Evolutionary conservation across 345 rosid species (phyloP).

Genomic region (Ricinus communis): DNA sequence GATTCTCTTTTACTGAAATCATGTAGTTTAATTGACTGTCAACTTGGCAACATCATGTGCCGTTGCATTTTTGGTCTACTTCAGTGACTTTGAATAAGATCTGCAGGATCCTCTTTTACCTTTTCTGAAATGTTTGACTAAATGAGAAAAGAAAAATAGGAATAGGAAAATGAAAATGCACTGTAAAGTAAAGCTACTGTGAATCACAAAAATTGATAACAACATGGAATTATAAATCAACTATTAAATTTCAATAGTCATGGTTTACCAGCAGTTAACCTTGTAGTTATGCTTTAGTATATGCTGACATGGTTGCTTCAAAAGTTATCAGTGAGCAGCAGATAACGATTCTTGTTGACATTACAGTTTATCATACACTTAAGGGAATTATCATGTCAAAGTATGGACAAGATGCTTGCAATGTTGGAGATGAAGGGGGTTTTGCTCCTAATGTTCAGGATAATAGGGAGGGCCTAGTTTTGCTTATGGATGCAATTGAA

Average conservation of each 20-base stretch:
- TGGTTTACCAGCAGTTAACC: background rate
- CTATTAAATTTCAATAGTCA: background rate
- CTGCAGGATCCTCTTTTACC: background rate
- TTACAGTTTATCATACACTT: conserved; percentile 76
- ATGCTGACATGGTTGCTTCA: background rate
- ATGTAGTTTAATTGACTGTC: background rate
- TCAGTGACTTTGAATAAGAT: too few species aligned
- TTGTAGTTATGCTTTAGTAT: background rate
- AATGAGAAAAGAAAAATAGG: background rate
- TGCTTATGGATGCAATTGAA: conserved; percentile 94
- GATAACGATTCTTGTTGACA: conserved; percentile 1
- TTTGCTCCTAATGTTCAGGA: conserved; percentile 99
- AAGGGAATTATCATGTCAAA: conserved; percentile 86
- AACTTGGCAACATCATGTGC: background rate
- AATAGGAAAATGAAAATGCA: too few species aligned
- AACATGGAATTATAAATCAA: background rate
- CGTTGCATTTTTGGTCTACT: too few species aligned
- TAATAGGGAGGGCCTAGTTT: conserved; percentile 91
- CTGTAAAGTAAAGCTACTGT: background rate
- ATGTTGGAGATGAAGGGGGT: conserved; percentile 98
- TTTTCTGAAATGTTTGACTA: background rate
- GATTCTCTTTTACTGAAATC: background rate
- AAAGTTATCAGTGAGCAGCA: background rate
- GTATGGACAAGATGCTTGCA: conserved; percentile 99
- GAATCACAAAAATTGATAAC: background rate